Percentiles rank a stretch among this genome's conserved stretches.
Evolutionary conservation across 2,329 filamentous ascomycete genomes (phyloP).

Genomic region (Ceratocystis variospora): DNA sequence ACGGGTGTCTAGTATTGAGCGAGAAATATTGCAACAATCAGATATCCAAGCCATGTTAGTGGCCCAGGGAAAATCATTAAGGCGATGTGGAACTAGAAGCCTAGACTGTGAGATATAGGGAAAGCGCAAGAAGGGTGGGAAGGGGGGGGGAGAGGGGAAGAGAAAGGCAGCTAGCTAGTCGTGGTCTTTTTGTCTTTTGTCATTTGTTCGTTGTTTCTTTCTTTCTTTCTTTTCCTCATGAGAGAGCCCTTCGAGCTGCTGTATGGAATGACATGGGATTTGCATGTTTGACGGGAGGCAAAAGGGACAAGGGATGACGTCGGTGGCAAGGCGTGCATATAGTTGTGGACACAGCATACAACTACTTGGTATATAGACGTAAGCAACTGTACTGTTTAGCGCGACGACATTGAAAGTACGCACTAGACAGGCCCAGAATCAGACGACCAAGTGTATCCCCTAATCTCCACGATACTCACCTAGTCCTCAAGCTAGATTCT

Average conservation of each 20-base stretch:
- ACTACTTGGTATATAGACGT: no score
- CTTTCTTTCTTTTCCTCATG: not conserved
- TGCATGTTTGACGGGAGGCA: not conserved
- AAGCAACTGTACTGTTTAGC: no score
- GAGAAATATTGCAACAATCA: not conserved
- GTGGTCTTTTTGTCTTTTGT: not conserved
- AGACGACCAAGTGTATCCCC: no score
- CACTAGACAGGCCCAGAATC: no score
- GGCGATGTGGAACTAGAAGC: not conserved
- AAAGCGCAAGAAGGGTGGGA: not conserved
- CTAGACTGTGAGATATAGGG: not conserved
- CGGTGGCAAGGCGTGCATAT: not conserved
- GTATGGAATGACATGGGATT: not conserved
- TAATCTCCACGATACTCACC: no score
- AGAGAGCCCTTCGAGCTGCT: not conserved
- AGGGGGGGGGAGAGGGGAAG: not conserved
- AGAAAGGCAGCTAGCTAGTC: not conserved
- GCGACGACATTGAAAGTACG: no score
- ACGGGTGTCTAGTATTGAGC: not conserved
- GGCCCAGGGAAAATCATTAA: constrained; percentile 6
- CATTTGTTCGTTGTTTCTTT: not conserved
- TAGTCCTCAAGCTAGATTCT: no score
- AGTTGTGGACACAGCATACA: not conserved
- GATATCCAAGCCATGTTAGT: not conserved
- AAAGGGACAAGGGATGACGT: not conserved